Evolutionary conservation across 345 rosid genomes (phyloP).

Genomic region (Corchorus capsularis): DNA sequence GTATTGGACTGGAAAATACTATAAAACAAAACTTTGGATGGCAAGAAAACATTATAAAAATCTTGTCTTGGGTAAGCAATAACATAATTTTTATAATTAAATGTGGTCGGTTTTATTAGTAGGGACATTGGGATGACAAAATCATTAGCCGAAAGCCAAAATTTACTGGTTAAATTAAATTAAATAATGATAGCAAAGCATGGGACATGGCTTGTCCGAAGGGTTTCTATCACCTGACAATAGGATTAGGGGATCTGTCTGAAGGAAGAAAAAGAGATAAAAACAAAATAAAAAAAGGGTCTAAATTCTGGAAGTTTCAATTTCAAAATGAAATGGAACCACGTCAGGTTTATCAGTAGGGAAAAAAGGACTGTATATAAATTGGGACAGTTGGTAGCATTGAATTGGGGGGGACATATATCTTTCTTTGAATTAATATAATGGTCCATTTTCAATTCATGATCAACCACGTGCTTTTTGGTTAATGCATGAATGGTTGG

Average conservation of each 20-base stretch:
- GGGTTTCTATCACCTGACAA: not conserved
- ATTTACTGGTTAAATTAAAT: not conserved
- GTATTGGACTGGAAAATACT: not conserved
- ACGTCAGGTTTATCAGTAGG: not conserved
- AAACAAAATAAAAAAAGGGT: not conserved
- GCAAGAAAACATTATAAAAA: not conserved
- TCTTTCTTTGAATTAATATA: not conserved
- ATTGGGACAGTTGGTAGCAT: not conserved
- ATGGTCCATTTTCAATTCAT: not conserved
- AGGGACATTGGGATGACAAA: not conserved
- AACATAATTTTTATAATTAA: not conserved
- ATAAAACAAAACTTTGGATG: not conserved
- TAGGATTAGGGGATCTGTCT: not conserved
- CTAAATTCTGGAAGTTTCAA: not conserved
- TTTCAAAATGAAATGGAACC: not conserved
- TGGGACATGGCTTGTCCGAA: not conserved
- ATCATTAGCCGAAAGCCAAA: not conserved
- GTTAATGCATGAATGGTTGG: not conserved
- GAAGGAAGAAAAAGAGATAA: not conserved
- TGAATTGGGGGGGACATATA: not conserved
- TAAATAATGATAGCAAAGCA: not conserved
- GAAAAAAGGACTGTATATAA: not conserved
- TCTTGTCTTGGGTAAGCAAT: not conserved
- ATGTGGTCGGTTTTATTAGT: not conserved
- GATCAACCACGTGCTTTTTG: slow-evolving; percentile 9